These are phyloP conservation scores for Luvunga scandens DNA, from an alignment of 345 rosid genomes.

Conservation along the genomic window DNA sequence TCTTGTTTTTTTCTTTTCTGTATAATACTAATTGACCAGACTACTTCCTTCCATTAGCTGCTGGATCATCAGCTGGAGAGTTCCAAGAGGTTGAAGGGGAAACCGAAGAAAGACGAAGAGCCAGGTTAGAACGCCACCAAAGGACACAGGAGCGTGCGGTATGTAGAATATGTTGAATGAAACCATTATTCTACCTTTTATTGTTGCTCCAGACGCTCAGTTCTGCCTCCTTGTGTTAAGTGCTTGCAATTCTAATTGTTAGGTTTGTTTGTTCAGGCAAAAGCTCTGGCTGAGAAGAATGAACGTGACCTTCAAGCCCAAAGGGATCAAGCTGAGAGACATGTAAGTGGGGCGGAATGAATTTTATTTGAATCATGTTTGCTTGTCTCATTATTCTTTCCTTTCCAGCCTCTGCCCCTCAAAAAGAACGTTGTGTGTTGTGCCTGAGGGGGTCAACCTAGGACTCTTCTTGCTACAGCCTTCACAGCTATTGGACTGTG, in stretches of 20 bases:
- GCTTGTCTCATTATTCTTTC: background rate
- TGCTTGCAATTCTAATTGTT: slow-evolving; percentile 9
- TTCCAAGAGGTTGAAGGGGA: slow-evolving; percentile 93
- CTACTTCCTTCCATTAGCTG: slow-evolving; percentile 42
- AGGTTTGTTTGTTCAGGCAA: slow-evolving; percentile 51
- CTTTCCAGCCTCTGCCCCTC: background rate
- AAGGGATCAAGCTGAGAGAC: slow-evolving; percentile 94
- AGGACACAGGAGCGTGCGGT: slow-evolving; percentile 99
- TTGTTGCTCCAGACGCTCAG: background rate
- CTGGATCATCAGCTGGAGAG: slow-evolving; percentile 55
- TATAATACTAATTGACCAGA: slow-evolving; percentile 17
- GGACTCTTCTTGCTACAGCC: slow-evolving; percentile 2
- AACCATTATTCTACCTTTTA: slow-evolving; percentile 11
- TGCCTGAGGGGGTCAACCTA: background rate
- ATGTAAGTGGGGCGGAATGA: slow-evolving; percentile 52
- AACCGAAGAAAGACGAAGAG: slow-evolving; percentile 87
- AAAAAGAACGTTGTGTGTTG: background rate
- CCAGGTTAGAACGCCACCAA: slow-evolving; percentile 92
- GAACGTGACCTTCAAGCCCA: slow-evolving; percentile 88
- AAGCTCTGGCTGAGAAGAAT: slow-evolving; percentile 96
- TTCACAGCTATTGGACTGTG: background rate
- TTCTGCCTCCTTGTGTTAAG: background rate
- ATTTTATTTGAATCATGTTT: slow-evolving; percentile 6
- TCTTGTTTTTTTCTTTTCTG: background rate
- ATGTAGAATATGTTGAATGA: slow-evolving; percentile 26